phyloP scores from a whole-genome alignment of 352 stramenopile genomes.

The Pythium volutum region DNA sequence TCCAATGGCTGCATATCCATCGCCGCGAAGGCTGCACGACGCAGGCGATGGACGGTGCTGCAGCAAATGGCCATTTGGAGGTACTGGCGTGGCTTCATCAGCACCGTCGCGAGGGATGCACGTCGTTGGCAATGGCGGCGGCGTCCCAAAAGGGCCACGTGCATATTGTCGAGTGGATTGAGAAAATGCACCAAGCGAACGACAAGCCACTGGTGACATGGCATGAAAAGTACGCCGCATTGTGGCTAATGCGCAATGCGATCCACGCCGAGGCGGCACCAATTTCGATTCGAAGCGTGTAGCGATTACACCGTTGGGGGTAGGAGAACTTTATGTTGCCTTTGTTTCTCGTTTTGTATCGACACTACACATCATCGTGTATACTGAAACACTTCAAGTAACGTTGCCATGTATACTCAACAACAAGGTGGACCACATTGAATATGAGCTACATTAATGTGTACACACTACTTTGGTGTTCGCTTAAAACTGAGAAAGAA shows the following conservation, averaged over 20 bases:
- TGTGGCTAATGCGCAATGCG: background rate
- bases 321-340: background rate
- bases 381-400: background rate
- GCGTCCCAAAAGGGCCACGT: constrained; percentile 8
- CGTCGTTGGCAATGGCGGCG: constrained; percentile 3
- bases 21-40: constrained; percentile 23
- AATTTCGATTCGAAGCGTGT: background rate
- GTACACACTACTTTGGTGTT: constrained; percentile 2
- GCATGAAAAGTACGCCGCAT: constrained; percentile 7
- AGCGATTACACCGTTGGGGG: background rate
- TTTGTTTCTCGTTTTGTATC: background rate
- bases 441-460: background rate
- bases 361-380: background rate
- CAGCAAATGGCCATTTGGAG: constrained; percentile 13
- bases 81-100: constrained; percentile 18
- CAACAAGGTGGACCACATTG: background rate
- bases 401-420: background rate
- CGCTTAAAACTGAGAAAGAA: background rate
- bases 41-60: constrained; percentile 21
- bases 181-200: constrained; percentile 1
- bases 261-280: background rate
- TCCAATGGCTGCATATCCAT: constrained; percentile 18
- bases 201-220: constrained; percentile 15
- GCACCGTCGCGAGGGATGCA: constrained; percentile 18
- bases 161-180: constrained; percentile 10